These are phyloP conservation scores for Kuraishia floccosa DNA, from an alignment of 805 yeast genomes.

Conservation along the genomic window DNA sequence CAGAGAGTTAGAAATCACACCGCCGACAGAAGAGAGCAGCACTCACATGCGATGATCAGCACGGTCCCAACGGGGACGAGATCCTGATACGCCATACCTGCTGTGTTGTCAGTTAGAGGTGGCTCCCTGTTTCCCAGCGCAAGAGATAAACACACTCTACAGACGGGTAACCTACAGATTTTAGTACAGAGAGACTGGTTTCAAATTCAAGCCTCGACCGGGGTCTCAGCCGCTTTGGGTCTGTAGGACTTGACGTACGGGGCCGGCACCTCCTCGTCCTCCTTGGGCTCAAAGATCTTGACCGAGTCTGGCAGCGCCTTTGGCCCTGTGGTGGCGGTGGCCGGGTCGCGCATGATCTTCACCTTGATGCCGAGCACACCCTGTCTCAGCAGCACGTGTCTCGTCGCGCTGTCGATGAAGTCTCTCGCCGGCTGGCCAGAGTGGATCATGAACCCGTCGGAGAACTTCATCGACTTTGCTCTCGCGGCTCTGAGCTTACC, in stretches of 20 bases:
- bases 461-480: conserved; percentile 99
- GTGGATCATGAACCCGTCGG: conserved; percentile 99
- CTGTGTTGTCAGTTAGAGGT: too few species aligned
- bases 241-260: conserved; percentile 77
- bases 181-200: too few species aligned
- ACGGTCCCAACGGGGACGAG: conserved; percentile 32
- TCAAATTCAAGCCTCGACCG: conserved; percentile 24
- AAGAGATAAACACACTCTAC: too few species aligned
- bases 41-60: conserved; percentile 18
- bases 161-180: neutral
- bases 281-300: conserved; percentile 88
- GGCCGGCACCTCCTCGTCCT: conserved; percentile 70
- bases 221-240: conserved; percentile 26
- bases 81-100: conserved; percentile 23
- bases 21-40: neutral
- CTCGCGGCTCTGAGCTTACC: conserved; percentile 99
- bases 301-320: conserved; percentile 92
- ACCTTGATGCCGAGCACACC: conserved; percentile 99
- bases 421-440: conserved; percentile 99
- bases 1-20: neutral
- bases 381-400: conserved; percentile 99
- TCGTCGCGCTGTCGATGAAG: conserved; percentile 97
- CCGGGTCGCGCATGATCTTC: conserved; percentile 99
- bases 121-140: too few species aligned
- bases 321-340: conserved; percentile 75